Evolutionary conservation across 1,284 basidiomycete species (phyloP).

Genomic region (Ceratobasidium sp.): DNA sequence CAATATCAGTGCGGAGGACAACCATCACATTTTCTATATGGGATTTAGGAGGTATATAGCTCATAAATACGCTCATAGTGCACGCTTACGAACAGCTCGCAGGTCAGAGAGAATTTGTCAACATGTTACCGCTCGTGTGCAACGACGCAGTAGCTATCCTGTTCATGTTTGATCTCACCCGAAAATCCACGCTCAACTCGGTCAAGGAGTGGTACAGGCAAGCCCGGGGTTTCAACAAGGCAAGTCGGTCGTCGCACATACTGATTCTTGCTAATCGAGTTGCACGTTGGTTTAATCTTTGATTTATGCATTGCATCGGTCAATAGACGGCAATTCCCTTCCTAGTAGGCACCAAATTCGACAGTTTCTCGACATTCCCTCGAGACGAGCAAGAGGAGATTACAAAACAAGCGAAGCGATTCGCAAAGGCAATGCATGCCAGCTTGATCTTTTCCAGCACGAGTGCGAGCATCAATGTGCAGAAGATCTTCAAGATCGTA

Average conservation of each 20-base stretch:
- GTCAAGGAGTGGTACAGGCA: constrained; percentile 99
- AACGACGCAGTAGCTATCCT: constrained; percentile 98
- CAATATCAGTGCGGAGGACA: constrained; percentile 94
- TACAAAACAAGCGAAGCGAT: constrained; percentile 94
- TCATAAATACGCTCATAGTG: not conserved
- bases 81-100: not conserved
- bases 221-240: constrained; percentile 98
- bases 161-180: constrained; percentile 99
- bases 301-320: not conserved
- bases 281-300: not conserved
- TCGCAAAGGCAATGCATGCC: constrained; percentile 97
- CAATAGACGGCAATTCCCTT: constrained; percentile 91
- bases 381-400: constrained; percentile 98
- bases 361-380: constrained; percentile 94
- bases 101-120: constrained; percentile 95
- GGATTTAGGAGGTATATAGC: constrained; percentile 79
- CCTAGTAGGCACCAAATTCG: constrained; percentile 97
- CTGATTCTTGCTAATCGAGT: not conserved
- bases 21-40: constrained; percentile 99
- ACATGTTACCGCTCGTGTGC: constrained; percentile 97
- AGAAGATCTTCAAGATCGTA: constrained; percentile 99
- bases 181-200: constrained; percentile 95
- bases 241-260: constrained; percentile 49
- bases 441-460: constrained; percentile 98
- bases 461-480: constrained; percentile 96